These are phyloP conservation scores for Hemerocallis citrina DNA, from an alignment of 106 monocot species.

Conservation along the genomic window DNA sequence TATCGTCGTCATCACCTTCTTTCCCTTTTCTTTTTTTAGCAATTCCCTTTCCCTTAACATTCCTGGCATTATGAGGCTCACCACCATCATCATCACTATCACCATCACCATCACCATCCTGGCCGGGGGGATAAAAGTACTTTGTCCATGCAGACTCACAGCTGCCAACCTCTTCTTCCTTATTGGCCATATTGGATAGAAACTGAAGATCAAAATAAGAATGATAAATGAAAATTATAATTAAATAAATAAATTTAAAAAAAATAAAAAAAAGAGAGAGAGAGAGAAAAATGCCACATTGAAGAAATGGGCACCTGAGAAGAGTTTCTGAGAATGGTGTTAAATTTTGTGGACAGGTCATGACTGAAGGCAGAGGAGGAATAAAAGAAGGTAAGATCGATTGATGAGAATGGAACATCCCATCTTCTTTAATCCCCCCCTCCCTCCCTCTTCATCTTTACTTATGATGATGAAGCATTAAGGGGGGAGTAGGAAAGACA, in stretches of 20 bases:
- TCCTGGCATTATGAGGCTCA: neutral
- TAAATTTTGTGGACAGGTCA: neutral
- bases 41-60: neutral
- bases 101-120: conserved; percentile 17
- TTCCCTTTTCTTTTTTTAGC: neutral
- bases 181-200: too few relatives aligned
- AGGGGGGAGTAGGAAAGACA: conserved; percentile 5
- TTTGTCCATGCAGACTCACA: conserved; percentile 69
- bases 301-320: too few relatives aligned
- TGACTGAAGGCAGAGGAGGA: neutral
- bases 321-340: neutral
- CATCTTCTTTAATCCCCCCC: neutral
- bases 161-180: conserved; percentile 58
- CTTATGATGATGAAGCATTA: too few relatives aligned
- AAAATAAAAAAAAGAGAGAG: too few relatives aligned
- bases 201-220: too few relatives aligned
- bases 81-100: conserved; percentile 13
- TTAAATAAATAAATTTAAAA: too few relatives aligned
- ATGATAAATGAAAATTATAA: too few relatives aligned
- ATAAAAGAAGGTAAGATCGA: neutral
- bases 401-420: neutral
- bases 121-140: conserved; percentile 60
- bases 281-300: too few relatives aligned
- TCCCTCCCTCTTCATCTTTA: neutral
- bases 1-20: neutral